Evolutionary conservation across 2,329 filamentous ascomycete species (phyloP).

Genomic region (Arthroderma sp.): DNA sequence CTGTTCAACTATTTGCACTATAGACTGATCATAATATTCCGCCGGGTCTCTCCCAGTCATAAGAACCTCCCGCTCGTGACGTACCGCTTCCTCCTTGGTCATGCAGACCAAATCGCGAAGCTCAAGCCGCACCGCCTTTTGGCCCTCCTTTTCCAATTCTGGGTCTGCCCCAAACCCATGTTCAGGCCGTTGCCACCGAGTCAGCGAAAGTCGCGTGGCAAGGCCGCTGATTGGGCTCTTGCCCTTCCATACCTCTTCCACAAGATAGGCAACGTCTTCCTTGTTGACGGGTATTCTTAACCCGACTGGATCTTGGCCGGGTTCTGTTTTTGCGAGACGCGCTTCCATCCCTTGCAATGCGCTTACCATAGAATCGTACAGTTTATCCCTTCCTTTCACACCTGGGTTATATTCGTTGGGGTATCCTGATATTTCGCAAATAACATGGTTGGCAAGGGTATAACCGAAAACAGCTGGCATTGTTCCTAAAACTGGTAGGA

Average conservation of each 20-base stretch:
- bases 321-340: slow-evolving; percentile 48
- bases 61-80: slow-evolving; percentile 69
- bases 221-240: slow-evolving; percentile 74
- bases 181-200: slow-evolving; percentile 61
- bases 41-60: slow-evolving; percentile 53
- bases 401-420: slow-evolving; percentile 66
- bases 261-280: slow-evolving; percentile 72
- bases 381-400: slow-evolving; percentile 72
- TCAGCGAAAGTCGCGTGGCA: slow-evolving; percentile 62
- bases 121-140: slow-evolving; percentile 59
- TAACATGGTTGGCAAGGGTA: slow-evolving; percentile 81
- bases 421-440: slow-evolving; percentile 68
- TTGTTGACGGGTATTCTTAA: slow-evolving; percentile 65
- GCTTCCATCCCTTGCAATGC: slow-evolving; percentile 68
- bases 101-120: slow-evolving; percentile 69
- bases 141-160: slow-evolving; percentile 47
- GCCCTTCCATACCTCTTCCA: slow-evolving; percentile 79
- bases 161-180: slow-evolving; percentile 48
- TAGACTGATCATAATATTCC: slow-evolving; percentile 59
- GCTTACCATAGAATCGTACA: slow-evolving; percentile 75
- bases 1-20: slow-evolving; percentile 53
- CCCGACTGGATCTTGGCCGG: slow-evolving; percentile 46
- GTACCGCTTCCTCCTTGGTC: slow-evolving; percentile 77
- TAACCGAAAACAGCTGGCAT: slow-evolving; percentile 97
- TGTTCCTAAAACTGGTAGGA: slow-evolving; percentile 84